These are phyloP conservation scores for Benincasa hispida DNA, from an alignment of 306 rosid genomes.

Conservation along the genomic window DNA sequence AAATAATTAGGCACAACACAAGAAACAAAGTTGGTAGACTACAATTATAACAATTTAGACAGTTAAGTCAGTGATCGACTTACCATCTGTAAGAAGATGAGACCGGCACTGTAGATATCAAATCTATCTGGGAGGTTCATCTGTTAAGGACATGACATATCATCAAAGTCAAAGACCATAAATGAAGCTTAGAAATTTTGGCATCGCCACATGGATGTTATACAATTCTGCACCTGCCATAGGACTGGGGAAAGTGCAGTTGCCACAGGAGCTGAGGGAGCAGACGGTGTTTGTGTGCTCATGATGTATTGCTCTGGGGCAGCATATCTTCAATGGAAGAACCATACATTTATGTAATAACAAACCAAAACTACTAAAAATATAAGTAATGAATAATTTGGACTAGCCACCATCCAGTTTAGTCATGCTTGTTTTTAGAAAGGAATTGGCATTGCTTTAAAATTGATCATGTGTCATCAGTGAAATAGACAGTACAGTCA, in stretches of 20 bases:
- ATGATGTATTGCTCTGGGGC: slow-evolving; percentile 97
- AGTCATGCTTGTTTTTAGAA: not conserved
- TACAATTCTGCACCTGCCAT: slow-evolving; percentile 64
- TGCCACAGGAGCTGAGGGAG: slow-evolving; percentile 96
- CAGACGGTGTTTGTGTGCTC: slow-evolving; percentile 98
- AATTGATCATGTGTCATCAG: not conserved
- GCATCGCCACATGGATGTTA: not conserved
- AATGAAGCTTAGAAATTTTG: slow-evolving; percentile 9
- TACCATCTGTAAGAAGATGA: slow-evolving; percentile 91
- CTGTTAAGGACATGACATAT: slow-evolving; percentile 36
- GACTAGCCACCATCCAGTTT: not conserved
- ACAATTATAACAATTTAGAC: not conserved
- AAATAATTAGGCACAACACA: not conserved
- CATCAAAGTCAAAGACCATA: not conserved
- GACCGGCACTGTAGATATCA: slow-evolving; percentile 86
- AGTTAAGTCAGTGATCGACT: slow-evolving; percentile 13
- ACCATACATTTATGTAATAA: not conserved
- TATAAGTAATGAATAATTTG: not conserved
- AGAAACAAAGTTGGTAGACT: not conserved
- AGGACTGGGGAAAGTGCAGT: slow-evolving; percentile 92
- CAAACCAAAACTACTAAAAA: not conserved
- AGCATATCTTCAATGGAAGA: slow-evolving; percentile 52
- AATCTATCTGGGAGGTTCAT: slow-evolving; percentile 87
- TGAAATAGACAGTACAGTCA: not conserved
- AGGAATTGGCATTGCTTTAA: not conserved